Evolutionary conservation across 2,329 filamentous ascomycete genomes (phyloP).

Genomic region (Didymellaceae sp.): DNA sequence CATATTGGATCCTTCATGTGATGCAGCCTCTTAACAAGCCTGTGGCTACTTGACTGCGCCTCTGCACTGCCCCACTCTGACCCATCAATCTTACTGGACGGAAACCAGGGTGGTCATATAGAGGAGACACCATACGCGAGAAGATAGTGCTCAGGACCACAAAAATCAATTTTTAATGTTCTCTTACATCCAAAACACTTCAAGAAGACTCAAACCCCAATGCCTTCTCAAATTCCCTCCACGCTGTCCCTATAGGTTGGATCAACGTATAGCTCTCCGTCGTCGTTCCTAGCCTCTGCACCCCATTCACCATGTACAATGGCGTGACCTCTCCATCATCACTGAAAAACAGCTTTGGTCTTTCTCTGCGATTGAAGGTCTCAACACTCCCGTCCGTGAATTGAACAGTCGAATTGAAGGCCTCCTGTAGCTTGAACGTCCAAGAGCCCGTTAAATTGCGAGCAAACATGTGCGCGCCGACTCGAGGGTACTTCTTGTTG

Average conservation of each 20-base stretch:
- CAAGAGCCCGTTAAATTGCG: slow-evolving; percentile 37
- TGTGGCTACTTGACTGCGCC: too few species aligned
- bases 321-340: slow-evolving; percentile 55
- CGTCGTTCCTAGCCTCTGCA: slow-evolving; percentile 50
- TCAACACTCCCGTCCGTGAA: slow-evolving; percentile 52
- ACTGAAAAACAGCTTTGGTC: slow-evolving; percentile 59
- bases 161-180: neutral
- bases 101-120: too few species aligned
- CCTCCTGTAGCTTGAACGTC: slow-evolving; percentile 41
- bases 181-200: neutral
- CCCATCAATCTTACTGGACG: too few species aligned
- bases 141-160: too few species aligned
- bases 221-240: slow-evolving; percentile 19
- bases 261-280: slow-evolving; percentile 50
- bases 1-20: neutral
- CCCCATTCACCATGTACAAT: slow-evolving; percentile 56
- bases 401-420: slow-evolving; percentile 36
- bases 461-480: slow-evolving; percentile 45
- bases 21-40: neutral
- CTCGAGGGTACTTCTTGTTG: slow-evolving; percentile 37
- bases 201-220: slow-evolving; percentile 22
- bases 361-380: slow-evolving; percentile 54
- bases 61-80: too few species aligned
- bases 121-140: too few species aligned
- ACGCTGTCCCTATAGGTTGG: slow-evolving; percentile 45